Evolutionary conservation across 2,329 filamentous ascomycete species (phyloP).

Genomic region (Colletotrichum sp.): DNA sequence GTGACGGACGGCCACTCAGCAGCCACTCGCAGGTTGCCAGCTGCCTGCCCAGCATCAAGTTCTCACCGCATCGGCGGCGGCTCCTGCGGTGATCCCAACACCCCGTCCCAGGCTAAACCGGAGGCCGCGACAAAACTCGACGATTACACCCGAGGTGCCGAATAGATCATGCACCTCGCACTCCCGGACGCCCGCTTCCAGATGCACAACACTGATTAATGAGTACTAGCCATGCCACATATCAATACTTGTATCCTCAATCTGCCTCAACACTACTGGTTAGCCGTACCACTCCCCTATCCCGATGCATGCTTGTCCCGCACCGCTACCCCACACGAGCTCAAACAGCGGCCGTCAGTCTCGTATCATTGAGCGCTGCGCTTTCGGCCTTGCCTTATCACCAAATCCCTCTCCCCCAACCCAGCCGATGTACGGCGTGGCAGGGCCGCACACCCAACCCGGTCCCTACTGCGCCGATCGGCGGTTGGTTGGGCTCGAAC

Average conservation of each 20-base stretch:
- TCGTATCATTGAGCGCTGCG: constrained; percentile 14
- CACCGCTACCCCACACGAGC: constrained; percentile 1
- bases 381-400: constrained; percentile 17
- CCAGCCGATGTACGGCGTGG: constrained; percentile 14
- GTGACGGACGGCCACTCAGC: not conserved
- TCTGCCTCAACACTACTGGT: not conserved
- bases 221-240: not conserved
- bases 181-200: not conserved
- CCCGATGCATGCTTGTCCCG: not conserved
- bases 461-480: constrained; percentile 6
- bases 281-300: not conserved
- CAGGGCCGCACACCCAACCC: not conserved
- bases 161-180: not conserved
- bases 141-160: not conserved
- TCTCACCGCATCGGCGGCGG: not conserved
- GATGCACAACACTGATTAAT: constrained; percentile 3
- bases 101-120: not conserved
- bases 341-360: constrained; percentile 2
- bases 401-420: constrained; percentile 8
- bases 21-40: not conserved
- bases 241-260: constrained; percentile 3
- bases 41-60: not conserved
- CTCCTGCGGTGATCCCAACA: constrained; percentile 2
- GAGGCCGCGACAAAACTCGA: not conserved
- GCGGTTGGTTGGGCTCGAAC: constrained; percentile 5